phyloP scores from a whole-genome alignment of 208 protist genomes.

The Herpetomonas samuelpessoai region DNA sequence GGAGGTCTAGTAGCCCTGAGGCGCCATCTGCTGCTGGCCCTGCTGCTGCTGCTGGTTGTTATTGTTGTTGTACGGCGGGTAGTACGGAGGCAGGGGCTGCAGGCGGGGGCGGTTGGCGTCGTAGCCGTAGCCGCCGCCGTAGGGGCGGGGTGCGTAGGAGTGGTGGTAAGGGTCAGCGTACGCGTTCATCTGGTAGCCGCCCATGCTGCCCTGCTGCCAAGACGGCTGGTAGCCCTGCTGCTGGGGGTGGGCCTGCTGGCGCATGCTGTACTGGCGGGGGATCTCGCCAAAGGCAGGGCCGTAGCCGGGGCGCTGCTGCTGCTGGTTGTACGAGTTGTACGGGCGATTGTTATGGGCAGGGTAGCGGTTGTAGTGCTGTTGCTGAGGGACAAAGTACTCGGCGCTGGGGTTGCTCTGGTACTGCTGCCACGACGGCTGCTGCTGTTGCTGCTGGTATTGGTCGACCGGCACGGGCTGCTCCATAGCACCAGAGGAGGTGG shows the following conservation, averaged over 20 bases:
- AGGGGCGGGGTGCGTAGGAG: conserved; percentile 13
- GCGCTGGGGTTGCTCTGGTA: conserved; percentile 13
- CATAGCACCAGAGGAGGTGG: conserved; percentile 3
- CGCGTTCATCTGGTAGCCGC: conserved; percentile 11
- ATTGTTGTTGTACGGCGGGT: conserved; percentile 18
- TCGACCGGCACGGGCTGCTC: conserved; percentile 18
- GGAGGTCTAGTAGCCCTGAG: background rate
- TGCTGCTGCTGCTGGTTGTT: conserved; percentile 16
- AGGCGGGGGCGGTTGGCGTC: conserved; percentile 27
- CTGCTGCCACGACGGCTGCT: conserved; percentile 1
- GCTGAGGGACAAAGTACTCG: conserved; percentile 17
- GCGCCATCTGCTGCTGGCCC: conserved; percentile 11
- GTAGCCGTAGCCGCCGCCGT: conserved; percentile 8
- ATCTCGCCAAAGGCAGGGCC: conserved; percentile 9
- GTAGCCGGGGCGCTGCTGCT: background rate
- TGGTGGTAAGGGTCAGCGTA: conserved; percentile 13
- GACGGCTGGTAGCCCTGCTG: conserved; percentile 4
- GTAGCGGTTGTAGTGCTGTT: conserved; percentile 8
- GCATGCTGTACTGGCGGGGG: conserved; percentile 11
- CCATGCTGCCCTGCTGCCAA: background rate
- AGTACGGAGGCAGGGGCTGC: conserved; percentile 43
- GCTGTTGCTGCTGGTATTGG: conserved; percentile 22
- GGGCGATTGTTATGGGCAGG: background rate
- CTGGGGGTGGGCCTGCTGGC: conserved; percentile 9
- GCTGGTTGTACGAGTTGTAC: background rate